Evolutionary conservation across 805 yeast genomes (phyloP), one percentile per base, ranked within the genome.

Genomic region (Millerozyma acaciae): DNA sequence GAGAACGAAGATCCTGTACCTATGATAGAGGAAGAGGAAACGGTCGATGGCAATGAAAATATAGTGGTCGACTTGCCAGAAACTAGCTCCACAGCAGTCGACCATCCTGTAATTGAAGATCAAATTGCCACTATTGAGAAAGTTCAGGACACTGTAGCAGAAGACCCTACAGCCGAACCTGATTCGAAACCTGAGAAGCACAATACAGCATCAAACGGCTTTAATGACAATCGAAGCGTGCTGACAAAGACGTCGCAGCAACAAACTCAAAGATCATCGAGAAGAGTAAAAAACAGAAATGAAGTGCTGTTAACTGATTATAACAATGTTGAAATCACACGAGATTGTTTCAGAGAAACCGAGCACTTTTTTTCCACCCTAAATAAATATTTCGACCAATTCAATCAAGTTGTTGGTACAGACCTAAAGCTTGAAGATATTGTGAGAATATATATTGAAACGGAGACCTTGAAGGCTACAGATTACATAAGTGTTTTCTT

Each of bases 181-280:
- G n/a, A n/a, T n/a, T n/a, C n/a, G n/a, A n/a, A n/a, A n/a, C n/a
- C n/a, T n/a, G n/a, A n/a, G n/a, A n/a, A n/a, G n/a, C n/a, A n/a
- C n/a, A n/a, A n/a, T n/a, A n/a, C n/a, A n/a, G n/a, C n/a, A n/a
- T n/a, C n/a, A n/a, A n/a, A n/a, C n/a, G n/a, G n/a, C n/a, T n/a
- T n/a, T n/a, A n/a, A n/a, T n/a, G n/a, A n/a, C n/a, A n/a, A n/a
- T n/a, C n/a, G n/a, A n/a, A n/a, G n/a, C n/a, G n/a, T n/a, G n/a
- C n/a, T n/a, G n/a, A 30, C 38, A 40, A 17, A 34, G 40, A 9
- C 37, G 45, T 4, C n/a, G n/a, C n/a, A n/a, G n/a, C n/a, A n/a
- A n/a, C n/a, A n/a, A n/a, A n/a, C n/a, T n/a, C 57, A 51, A 30
- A 37, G 68, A 26, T 42, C 62, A 2, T 62, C 68, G 0, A 55